Evolutionary conservation across 2,329 filamentous ascomycete genomes (phyloP).

Genomic region (Hortaea sp.): DNA sequence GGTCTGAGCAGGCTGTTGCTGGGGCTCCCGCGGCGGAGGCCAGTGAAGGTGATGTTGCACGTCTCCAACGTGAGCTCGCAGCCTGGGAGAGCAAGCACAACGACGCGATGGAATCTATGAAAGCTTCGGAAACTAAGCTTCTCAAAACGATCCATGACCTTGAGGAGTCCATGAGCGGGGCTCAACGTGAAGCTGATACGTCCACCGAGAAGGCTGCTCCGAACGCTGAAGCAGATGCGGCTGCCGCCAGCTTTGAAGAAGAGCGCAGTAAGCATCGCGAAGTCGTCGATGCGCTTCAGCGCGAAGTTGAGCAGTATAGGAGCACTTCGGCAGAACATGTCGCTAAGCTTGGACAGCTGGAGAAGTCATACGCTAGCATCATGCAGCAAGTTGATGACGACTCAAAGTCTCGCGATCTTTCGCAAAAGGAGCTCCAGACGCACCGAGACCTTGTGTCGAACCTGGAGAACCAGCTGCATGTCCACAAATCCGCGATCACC

Average conservation of each 20-base stretch:
- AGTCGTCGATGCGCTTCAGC: conserved; percentile 50
- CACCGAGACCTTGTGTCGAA: conserved; percentile 43
- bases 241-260: conserved; percentile 26
- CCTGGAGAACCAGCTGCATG: conserved; percentile 46
- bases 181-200: conserved; percentile 15
- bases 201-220: background rate
- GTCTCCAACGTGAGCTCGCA: conserved; percentile 61
- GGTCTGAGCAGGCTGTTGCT: conserved; percentile 12
- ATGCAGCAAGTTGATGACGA: conserved; percentile 59
- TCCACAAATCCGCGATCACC: conserved; percentile 45
- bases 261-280: conserved; percentile 39
- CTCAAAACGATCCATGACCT: conserved; percentile 62
- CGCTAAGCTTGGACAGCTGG: conserved; percentile 61
- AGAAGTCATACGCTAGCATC: conserved; percentile 58
- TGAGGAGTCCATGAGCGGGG: conserved; percentile 46
- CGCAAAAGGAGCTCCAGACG: conserved; percentile 41
- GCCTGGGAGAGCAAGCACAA: conserved; percentile 71
- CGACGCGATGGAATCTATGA: conserved; percentile 58
- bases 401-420: conserved; percentile 48
- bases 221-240: conserved; percentile 3
- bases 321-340: conserved; percentile 59
- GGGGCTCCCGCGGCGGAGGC: conserved; percentile 10
- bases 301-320: conserved; percentile 74
- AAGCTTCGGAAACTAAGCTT: conserved; percentile 62
- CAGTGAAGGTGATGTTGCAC: conserved; percentile 45